A percentile compares a stretch with the other conserved stretches of the same genome.
Evolutionary conservation across 1,284 basidiomycete species (phyloP).

Genomic region (Malassezia pachydermatis): DNA sequence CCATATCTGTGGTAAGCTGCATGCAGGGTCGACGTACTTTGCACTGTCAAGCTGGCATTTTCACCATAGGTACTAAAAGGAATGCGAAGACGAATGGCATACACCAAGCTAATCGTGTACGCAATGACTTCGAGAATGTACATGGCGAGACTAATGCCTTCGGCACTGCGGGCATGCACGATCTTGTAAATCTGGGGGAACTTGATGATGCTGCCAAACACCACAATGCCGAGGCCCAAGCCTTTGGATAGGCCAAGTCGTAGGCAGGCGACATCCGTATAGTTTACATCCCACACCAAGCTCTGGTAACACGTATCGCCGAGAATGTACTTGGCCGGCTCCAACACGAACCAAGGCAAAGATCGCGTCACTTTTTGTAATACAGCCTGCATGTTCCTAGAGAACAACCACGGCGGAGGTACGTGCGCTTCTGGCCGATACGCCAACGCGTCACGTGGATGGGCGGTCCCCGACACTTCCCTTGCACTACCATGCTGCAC

Average conservation of each 20-base stretch:
- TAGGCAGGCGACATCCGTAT: slow-evolving; percentile 73
- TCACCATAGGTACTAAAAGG: slow-evolving; percentile 86
- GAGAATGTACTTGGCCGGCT: slow-evolving; percentile 69
- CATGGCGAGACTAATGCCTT: slow-evolving; percentile 61
- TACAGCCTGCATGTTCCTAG: slow-evolving; percentile 50
- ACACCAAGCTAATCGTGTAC: slow-evolving; percentile 71
- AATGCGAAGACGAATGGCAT: slow-evolving; percentile 69
- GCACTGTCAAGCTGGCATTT: slow-evolving; percentile 44
- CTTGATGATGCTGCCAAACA: slow-evolving; percentile 90
- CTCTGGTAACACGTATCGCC: slow-evolving; percentile 76
- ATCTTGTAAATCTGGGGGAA: slow-evolving; percentile 68
- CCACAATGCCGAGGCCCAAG: slow-evolving; percentile 79
- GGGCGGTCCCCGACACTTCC: background rate
- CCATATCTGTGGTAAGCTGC: slow-evolving; percentile 25
- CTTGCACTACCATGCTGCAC: background rate
- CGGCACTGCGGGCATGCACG: slow-evolving; percentile 58
- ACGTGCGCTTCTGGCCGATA: background rate
- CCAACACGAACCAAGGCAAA: slow-evolving; percentile 68
- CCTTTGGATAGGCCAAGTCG: slow-evolving; percentile 86
- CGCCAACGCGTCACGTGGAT: background rate
- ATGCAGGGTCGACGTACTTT: slow-evolving; percentile 22
- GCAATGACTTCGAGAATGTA: slow-evolving; percentile 61
- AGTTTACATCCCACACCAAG: slow-evolving; percentile 75
- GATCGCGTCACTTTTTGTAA: slow-evolving; percentile 50
- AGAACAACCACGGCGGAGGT: slow-evolving; percentile 1